These are phyloP conservation scores for Stylosanthes scabra DNA, from an alignment of 331 rosid genomes.

Conservation along the genomic window DNA sequence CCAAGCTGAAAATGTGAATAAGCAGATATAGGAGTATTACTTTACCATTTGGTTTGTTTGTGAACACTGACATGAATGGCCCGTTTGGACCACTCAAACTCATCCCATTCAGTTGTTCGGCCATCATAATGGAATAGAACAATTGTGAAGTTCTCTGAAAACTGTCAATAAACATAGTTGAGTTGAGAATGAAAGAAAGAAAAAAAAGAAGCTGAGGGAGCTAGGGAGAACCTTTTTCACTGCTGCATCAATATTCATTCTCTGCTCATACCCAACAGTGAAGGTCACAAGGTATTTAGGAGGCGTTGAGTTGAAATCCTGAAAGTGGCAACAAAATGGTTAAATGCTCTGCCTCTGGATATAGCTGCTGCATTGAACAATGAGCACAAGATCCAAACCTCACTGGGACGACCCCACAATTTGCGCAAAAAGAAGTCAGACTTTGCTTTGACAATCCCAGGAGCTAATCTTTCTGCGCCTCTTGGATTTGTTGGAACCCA, in stretches of 20 bases:
- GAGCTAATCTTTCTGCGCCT: constrained; percentile 92
- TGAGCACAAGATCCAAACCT: constrained; percentile 58
- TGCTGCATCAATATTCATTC: constrained; percentile 74
- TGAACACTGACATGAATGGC: constrained; percentile 91
- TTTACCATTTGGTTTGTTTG: constrained; percentile 96
- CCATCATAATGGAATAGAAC: constrained; percentile 97
- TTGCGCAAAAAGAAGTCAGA: constrained; percentile 80
- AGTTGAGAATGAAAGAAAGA: background rate
- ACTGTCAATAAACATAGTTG: constrained; percentile 62
- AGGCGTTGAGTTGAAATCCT: constrained; percentile 80
- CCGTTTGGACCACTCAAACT: constrained; percentile 90
- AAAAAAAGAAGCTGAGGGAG: constrained; percentile 15
- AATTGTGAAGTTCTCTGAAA: constrained; percentile 85
- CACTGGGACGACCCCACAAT: constrained; percentile 90
- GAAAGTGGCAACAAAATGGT: constrained; percentile 50
- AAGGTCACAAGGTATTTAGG: constrained; percentile 85
- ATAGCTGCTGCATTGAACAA: background rate
- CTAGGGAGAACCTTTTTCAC: constrained; percentile 79
- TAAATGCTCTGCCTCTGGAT: constrained; percentile 19
- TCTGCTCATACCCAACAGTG: constrained; percentile 86
- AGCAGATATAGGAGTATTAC: constrained; percentile 2
- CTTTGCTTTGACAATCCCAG: constrained; percentile 72
- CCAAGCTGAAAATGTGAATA: background rate
- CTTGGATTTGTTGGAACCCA: constrained; percentile 95
- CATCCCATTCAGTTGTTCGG: constrained; percentile 93